Base-by-base conservation (phyloP, 2,329 filamentous ascomycete species). In the Penicillium oxalicum region DNA sequence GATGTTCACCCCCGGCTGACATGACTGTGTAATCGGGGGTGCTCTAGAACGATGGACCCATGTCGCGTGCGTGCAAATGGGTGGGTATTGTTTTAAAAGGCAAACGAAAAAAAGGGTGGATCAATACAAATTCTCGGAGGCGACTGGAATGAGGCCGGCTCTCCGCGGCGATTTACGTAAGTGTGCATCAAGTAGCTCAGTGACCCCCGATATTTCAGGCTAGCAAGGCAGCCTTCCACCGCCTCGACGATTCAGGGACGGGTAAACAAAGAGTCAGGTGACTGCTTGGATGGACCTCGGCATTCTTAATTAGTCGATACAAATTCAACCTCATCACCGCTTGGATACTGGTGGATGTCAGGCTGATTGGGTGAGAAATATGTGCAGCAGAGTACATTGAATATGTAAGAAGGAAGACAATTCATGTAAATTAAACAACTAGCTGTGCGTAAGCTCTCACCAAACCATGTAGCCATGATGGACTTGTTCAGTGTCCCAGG, bases 1-100 rank as follows among this genome's bases (percentile, higher is more conserved):
- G 78, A 68, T 80, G 79, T 66, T 78, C 74, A 58, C 80, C 77
- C 60, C 75, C 74, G 65, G 74, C 73, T 71, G 81, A 83, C 82
- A 86, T 86, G 71, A 80, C 82, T 78, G 29, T 33, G 38, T 45
- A 26, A 45, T 32, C 35, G 36, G 48, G 45, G 48, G 25, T 34
- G 61, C 69, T 62, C 65, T 60, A 50, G 45, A 51, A 49, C 25
- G 35, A 44, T 39, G 40, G 51, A 47, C 9, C 43, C 54, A 56
- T 56, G 43, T 33, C 26, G 9, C 24, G 33, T 48, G 43, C 35
- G 34, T n/a, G 38, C 25, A 26, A 24, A 25, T 27, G 26, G 18
- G 39, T 35, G 24, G 43, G 46, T 48, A 48, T 42, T 53, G 35
- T 46, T 45, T 48, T 29, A 18, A 18, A 18, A 18, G 2, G 18